Conservation (phyloP, 768 basidiomycete genomes). For the Phylloporus sp. region DNA sequence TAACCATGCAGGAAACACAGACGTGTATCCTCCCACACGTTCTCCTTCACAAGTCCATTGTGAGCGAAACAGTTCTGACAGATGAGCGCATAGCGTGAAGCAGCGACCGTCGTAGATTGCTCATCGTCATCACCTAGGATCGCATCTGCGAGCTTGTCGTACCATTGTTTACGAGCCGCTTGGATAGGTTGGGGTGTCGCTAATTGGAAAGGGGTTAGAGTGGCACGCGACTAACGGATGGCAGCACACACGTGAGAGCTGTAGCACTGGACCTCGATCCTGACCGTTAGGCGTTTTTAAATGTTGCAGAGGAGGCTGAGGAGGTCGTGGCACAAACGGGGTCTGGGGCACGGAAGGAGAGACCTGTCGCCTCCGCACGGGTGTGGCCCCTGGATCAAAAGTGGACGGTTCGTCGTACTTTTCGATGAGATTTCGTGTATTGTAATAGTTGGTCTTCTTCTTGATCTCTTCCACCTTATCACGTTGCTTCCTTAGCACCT, state of each 20-base stretch:
- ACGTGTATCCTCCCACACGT: conserved; percentile 80
- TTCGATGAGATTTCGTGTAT: conserved; percentile 85
- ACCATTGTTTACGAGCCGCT: conserved; percentile 72
- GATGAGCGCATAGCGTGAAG: conserved; percentile 75
- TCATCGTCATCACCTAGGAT: conserved; percentile 76
- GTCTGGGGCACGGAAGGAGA: conserved; percentile 29
- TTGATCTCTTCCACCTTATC: conserved; percentile 93
- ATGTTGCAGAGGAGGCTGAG: conserved; percentile 7
- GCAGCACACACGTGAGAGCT: conserved; percentile 37
- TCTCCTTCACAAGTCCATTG: conserved; percentile 84
- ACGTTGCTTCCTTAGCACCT: conserved; percentile 72
- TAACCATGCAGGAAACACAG: conserved; percentile 32
- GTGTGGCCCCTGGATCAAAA: conserved; percentile 28
- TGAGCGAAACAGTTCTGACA: conserved; percentile 85
- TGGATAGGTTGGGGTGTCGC: conserved; percentile 38
- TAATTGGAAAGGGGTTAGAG: conserved; percentile 19
- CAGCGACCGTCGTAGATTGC: conserved; percentile 33
- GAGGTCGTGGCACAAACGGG: conserved; percentile 30
- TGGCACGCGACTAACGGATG: not conserved
- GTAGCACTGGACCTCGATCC: conserved; percentile 27
- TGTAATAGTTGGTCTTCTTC: conserved; percentile 95
- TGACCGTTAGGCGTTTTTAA: conserved; percentile 23
- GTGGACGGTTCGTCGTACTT: conserved; percentile 70
- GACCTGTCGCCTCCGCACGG: conserved; percentile 41
- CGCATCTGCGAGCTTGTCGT: conserved; percentile 84